Evolutionary conservation across 2,329 filamentous ascomycete species (phyloP), one percentile per base, ranked within the genome.

Genomic region (Pseudogymnoascus sp.): DNA sequence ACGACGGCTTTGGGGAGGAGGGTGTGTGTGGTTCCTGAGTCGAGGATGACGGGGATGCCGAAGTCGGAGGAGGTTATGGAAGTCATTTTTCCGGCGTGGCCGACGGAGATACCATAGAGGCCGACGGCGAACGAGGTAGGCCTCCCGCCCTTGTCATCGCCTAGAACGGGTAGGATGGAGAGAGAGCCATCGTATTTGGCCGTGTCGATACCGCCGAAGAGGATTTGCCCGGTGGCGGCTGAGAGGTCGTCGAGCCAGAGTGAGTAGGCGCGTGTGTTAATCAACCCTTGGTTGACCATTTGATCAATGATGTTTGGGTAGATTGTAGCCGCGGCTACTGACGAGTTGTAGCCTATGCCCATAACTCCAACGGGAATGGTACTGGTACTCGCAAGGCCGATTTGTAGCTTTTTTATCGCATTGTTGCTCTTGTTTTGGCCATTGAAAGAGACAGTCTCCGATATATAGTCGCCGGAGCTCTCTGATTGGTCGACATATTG

Each of bases 171-270:
- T 28, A 92, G 78, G 5, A 80, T 83, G 54, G 81, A 79, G 34
- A 93, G 79, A 1, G 83, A 74, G 60, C 89, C 90, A 0, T 79
- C 73, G 75, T 86, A 95, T 73, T 93, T 93, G 65, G 81, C 83
- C 0, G 85, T 90, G 73, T 93, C 90, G 65, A 93, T 85, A n/a
- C 89, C 90, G 41, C 90, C 90, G 69, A 93, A 95, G 1, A 93
- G 78, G 65, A 93, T 87, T 69, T 79, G 88, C 37, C 90, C 90
- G 1, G 82, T 86, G 65, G 81, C 86, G 0, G 89, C 80, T 62
- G 84, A 79, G 36, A 78, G 71, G 71, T 82, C 78, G 68, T 81
- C 78, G 64, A 85, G 78, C 78, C 87, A 91, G 25, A 92, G 75
- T 66, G 87, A 90, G 76, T 89, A 92, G 3, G 86, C 85, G 69